Conservation (phyloP, 768 basidiomycete species). For the Lentinula boryana region DNA sequence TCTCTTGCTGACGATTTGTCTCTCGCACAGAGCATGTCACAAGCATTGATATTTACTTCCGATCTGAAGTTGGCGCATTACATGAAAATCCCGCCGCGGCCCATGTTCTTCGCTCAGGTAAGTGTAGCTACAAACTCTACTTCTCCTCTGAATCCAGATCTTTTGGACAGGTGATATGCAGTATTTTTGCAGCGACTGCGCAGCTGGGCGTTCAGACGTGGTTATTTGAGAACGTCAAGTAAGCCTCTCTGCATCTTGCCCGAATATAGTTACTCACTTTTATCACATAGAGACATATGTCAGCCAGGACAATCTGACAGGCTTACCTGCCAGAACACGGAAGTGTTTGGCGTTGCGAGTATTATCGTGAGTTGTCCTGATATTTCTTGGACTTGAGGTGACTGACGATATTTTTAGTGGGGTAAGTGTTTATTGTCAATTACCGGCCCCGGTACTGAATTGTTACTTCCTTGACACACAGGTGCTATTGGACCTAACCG, state of each 20-base stretch:
- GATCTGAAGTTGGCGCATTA: slow-evolving; percentile 77
- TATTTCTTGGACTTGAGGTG: not conserved
- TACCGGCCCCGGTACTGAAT: slow-evolving; percentile 46
- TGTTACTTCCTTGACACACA: slow-evolving; percentile 8
- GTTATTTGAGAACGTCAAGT: slow-evolving; percentile 62
- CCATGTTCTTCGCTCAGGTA: slow-evolving; percentile 64
- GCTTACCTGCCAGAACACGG: slow-evolving; percentile 46
- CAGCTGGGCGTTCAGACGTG: slow-evolving; percentile 65
- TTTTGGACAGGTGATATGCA: slow-evolving; percentile 40
- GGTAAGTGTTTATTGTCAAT: slow-evolving; percentile 28
- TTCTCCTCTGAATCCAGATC: not conserved
- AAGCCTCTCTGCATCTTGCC: slow-evolving; percentile 13
- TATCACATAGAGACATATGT: slow-evolving; percentile 39
- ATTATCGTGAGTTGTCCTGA: slow-evolving; percentile 44
- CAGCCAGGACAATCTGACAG: slow-evolving; percentile 36
- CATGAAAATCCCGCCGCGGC: slow-evolving; percentile 62
- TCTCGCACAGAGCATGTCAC: slow-evolving; percentile 9
- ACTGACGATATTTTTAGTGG: slow-evolving; percentile 5
- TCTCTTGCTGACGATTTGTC: too few species aligned
- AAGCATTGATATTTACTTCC: slow-evolving; percentile 61
- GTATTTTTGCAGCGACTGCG: slow-evolving; percentile 55
- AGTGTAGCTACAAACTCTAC: not conserved
- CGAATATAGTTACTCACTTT: not conserved
- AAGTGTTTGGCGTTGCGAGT: slow-evolving; percentile 49
- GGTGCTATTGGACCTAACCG: slow-evolving; percentile 63